These are phyloP conservation scores for Aspergillus diversus DNA, from an alignment of 495 filamentous ascomycete genomes.

Conservation along the genomic window DNA sequence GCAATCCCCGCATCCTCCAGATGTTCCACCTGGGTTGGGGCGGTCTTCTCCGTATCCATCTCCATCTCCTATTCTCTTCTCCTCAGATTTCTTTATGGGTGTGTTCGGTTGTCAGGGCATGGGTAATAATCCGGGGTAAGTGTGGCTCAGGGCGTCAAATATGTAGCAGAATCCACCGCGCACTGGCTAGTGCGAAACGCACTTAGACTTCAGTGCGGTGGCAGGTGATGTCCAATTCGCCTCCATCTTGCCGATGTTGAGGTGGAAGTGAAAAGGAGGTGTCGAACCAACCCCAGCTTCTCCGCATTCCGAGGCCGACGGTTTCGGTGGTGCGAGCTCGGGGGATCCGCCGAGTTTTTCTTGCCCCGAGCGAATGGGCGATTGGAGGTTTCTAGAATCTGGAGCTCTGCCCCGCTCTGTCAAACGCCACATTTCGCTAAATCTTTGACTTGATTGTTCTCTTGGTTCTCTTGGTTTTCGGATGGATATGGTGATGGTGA, in stretches of 20 bases:
- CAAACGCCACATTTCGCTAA: background rate
- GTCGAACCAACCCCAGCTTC: background rate
- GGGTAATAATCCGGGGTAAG: background rate
- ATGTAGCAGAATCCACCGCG: background rate
- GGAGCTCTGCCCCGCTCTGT: background rate
- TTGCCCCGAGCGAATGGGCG: background rate
- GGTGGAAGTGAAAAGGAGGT: background rate
- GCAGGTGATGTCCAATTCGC: background rate
- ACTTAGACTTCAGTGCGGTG: background rate
- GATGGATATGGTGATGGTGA: too few relatives aligned
- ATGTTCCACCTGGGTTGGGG: constrained; percentile 28
- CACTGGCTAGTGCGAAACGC: background rate
- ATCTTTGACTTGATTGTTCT: too few relatives aligned
- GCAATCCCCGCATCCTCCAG: constrained; percentile 16
- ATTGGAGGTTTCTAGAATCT: background rate
- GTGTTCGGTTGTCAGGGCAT: background rate
- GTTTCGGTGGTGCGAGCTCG: background rate
- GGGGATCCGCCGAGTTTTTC: background rate
- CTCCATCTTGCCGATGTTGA: background rate
- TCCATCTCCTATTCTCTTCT: background rate
- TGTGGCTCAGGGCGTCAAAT: background rate
- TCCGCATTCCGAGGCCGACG: constrained; percentile 1
- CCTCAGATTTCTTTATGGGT: background rate
- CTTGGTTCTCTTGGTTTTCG: too few relatives aligned
- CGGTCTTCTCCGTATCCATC: constrained; percentile 16